Percentiles rank a stretch among this genome's conserved stretches.
These are phyloP conservation scores for Fusarium sp. DNA, from an alignment of 2,329 filamentous ascomycete species.

Conservation along the genomic window DNA sequence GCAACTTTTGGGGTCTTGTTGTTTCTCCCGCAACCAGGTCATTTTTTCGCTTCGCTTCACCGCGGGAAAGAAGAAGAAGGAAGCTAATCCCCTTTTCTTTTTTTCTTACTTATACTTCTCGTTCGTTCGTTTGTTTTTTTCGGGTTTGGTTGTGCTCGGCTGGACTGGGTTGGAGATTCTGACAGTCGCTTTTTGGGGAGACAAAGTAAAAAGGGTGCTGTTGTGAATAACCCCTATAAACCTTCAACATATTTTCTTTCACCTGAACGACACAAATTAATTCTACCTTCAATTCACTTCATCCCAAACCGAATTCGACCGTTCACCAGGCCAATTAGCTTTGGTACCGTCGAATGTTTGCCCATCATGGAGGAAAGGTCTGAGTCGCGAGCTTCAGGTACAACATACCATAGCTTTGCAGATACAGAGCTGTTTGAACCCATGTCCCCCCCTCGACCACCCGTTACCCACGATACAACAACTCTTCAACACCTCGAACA, in stretches of 20 bases:
- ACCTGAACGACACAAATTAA: slow-evolving; percentile 5
- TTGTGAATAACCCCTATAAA: slow-evolving; percentile 30
- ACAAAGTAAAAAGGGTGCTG: slow-evolving; percentile 14
- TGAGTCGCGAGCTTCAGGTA: slow-evolving; percentile 61
- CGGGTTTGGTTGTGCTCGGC: slow-evolving; percentile 26
- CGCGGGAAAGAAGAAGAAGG: slow-evolving; percentile 20
- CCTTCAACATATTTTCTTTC: slow-evolving; percentile 12
- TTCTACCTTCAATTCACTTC: slow-evolving; percentile 3
- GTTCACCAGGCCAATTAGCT: background rate
- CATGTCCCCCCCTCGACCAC: slow-evolving; percentile 46
- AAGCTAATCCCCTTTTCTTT: background rate
- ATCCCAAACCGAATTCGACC: background rate
- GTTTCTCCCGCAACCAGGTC: slow-evolving; percentile 39
- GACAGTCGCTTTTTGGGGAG: slow-evolving; percentile 25
- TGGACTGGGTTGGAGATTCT: slow-evolving; percentile 44
- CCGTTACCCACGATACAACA: slow-evolving; percentile 40
- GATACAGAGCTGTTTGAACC: slow-evolving; percentile 63
- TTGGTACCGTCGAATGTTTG: slow-evolving; percentile 37
- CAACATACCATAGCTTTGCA: slow-evolving; percentile 67
- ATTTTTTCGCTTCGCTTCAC: slow-evolving; percentile 41
- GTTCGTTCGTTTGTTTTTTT: background rate
- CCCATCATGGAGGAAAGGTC: slow-evolving; percentile 51
- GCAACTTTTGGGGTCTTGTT: slow-evolving; percentile 39
- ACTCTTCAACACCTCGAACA: slow-evolving; percentile 40
- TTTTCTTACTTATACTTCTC: background rate